Conservation (phyloP, 495 filamentous ascomycete species). For the Pyronema domesticum region DNA sequence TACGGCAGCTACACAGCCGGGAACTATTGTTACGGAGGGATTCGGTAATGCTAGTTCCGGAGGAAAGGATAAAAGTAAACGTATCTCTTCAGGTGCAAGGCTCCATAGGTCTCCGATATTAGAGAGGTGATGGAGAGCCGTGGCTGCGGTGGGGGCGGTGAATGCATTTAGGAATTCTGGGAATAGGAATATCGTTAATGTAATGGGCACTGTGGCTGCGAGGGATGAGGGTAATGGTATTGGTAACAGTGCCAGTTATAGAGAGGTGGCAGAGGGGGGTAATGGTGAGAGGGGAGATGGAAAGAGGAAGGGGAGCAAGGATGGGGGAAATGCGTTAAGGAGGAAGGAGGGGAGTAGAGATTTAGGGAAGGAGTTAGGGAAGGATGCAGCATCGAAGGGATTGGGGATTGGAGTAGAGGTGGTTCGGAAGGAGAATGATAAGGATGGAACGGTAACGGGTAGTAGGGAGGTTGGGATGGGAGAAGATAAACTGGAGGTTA, state of each 20-base stretch:
- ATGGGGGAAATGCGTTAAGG: background rate
- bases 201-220: background rate
- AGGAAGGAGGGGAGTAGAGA: background rate
- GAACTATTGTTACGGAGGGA: too few species aligned
- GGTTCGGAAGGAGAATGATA: too few species aligned
- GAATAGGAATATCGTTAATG: background rate
- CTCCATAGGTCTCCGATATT: slow-evolving; percentile 34
- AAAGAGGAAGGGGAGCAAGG: background rate
- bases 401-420: too few species aligned
- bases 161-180: background rate
- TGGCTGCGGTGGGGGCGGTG: too few species aligned
- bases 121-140: background rate
- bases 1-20: slow-evolving; percentile 27
- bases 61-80: slow-evolving; percentile 23
- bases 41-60: too few species aligned
- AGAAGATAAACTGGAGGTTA: too few species aligned
- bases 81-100: slow-evolving; percentile 43
- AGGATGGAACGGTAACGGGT: too few species aligned
- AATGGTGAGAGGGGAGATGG: background rate
- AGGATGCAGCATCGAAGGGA: too few species aligned
- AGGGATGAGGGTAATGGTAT: background rate
- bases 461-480: too few species aligned
- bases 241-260: background rate
- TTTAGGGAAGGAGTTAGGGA: too few species aligned
- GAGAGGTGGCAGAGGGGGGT: background rate